Conservation (phyloP, 1,284 basidiomycete species). For the Thelephora terrestris region DNA sequence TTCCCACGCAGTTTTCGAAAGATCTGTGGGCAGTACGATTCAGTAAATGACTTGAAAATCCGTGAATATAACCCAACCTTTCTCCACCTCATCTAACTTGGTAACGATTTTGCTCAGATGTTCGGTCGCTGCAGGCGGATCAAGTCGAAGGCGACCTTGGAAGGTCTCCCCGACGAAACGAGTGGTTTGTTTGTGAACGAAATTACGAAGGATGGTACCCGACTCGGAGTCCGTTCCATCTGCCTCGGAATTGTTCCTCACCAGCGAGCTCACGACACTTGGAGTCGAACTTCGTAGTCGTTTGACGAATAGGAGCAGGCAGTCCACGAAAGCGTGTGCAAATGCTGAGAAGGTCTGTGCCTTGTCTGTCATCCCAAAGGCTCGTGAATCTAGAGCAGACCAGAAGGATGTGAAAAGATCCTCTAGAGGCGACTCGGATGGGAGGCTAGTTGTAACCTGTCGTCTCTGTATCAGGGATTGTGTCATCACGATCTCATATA, state of each 20-base stretch:
- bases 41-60: too few relatives aligned
- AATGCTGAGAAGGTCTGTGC: constrained; percentile 48
- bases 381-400: constrained; percentile 61
- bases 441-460: constrained; percentile 10
- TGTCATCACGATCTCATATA: constrained; percentile 1
- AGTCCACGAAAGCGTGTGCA: constrained; percentile 62
- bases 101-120: too few relatives aligned
- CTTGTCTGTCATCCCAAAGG: constrained; percentile 35
- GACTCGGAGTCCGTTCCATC: constrained; percentile 5
- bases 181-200: too few relatives aligned
- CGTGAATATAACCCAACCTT: too few relatives aligned
- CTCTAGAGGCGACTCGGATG: constrained; percentile 19
- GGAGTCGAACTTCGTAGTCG: constrained; percentile 22
- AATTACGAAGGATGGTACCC: too few relatives aligned
- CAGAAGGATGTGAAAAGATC: constrained; percentile 70
- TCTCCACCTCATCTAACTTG: too few relatives aligned
- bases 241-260: neutral
- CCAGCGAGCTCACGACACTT: constrained; percentile 10
- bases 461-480: constrained; percentile 11
- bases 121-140: too few relatives aligned
- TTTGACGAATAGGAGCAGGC: constrained; percentile 45
- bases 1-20: too few relatives aligned
- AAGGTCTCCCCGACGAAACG: too few relatives aligned
- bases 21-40: too few relatives aligned
- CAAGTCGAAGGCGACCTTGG: too few relatives aligned